Percentiles rank a stretch among this genome's conserved stretches.
phyloP scores from a whole-genome alignment of 2,329 filamentous ascomycete species.

The Lachnellula subtilissima region DNA sequence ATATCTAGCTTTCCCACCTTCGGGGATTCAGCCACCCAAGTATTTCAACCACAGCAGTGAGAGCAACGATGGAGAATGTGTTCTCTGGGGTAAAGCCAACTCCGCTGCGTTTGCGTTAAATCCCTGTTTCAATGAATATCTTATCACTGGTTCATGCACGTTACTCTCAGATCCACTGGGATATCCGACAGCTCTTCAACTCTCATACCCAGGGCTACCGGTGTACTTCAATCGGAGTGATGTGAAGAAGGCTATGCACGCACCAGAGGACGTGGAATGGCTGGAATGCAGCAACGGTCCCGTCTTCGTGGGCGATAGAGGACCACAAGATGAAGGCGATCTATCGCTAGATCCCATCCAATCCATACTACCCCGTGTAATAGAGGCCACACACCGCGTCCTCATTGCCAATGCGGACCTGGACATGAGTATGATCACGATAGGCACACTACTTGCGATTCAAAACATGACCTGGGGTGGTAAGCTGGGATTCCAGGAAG shows the following conservation, averaged over 20 bases:
- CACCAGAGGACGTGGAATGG: constrained; percentile 38
- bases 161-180: constrained; percentile 33
- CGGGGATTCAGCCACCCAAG: constrained; percentile 30
- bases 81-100: constrained; percentile 37
- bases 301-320: constrained; percentile 36
- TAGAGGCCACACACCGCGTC: constrained; percentile 47
- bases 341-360: constrained; percentile 35
- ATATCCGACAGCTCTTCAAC: constrained; percentile 32
- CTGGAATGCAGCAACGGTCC: constrained; percentile 36
- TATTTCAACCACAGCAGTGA: constrained; percentile 24
- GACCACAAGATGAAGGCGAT: constrained; percentile 30
- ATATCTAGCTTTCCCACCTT: constrained; percentile 40
- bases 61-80: constrained; percentile 29
- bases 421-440: constrained; percentile 45
- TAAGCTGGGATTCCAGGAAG: constrained; percentile 39
- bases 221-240: constrained; percentile 50
- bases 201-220: constrained; percentile 34
- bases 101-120: constrained; percentile 37
- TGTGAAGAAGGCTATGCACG: constrained; percentile 46
- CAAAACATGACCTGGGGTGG: constrained; percentile 53
- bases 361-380: constrained; percentile 41
- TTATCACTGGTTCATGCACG: constrained; percentile 43
- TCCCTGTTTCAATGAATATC: constrained; percentile 47
- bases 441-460: constrained; percentile 47
- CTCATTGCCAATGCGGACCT: constrained; percentile 45